Evolutionary conservation across 2,329 filamentous ascomycete species (phyloP), one percentile per base, ranked within the genome.

Genomic region (Neonectria neomacrospora): DNA sequence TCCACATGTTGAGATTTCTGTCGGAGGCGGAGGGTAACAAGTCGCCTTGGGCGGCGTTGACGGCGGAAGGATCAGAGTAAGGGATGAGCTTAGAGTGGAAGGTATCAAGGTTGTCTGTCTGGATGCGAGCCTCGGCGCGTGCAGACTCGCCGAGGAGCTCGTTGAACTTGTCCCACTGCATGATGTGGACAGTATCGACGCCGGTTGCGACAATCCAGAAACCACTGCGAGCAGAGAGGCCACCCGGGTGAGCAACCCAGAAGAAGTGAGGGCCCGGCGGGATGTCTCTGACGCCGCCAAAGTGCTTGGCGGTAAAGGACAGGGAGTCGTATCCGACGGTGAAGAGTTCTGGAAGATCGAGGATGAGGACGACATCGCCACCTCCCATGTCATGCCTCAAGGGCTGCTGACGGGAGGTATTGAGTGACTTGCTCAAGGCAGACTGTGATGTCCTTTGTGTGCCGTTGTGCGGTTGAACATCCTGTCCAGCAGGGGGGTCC

Each of bases 261-360:
- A 89, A 78, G 62, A 90, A 84, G 71, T 90, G 88, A 14, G 83
- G 74, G 0, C 88, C 88, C 0, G 79, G 71, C 0, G 86, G 85
- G 26, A 90, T 78, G 58, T 86, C 80, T 22, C 81, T 82, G 61
- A 90, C 79, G 20, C 88, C 88, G 8, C 78, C 76, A 67, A 89
- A 86, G 22, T 80, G 75, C 42, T 75, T 77, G 5, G 80, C 80
- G 16, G 80, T 82, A 65, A 86, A 81, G 2, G 82, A 82, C 48
- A 83, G 73, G 2, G 81, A 77, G 68, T 88, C 86, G 67, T 83
- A 85, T 47, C 86, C 86, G 18, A 90, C 75, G 2, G 81, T 84
- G 60, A 85, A 84, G 39, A 79, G 75, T 1, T 80, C 74, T 1
- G 86, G 85, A 11, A 89, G 75, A 58, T 82, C 82, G 34, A 86